phyloP scores from a whole-genome alignment of 805 yeast species.

The Metschnikowia lachancei region DNA sequence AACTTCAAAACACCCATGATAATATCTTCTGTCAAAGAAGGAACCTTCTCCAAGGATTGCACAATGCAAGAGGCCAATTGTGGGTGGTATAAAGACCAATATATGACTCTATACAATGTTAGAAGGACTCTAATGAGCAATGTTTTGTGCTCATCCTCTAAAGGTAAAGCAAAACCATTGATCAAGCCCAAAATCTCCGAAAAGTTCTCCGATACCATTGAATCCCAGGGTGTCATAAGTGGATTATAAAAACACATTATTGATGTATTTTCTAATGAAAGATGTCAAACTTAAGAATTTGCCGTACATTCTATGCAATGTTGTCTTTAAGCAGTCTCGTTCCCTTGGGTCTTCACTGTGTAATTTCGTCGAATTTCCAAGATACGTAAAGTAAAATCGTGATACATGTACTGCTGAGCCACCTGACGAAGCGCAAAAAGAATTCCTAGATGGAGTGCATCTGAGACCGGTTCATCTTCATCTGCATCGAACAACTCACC shows the following conservation, averaged over 20 bases:
- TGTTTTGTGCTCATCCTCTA: slow-evolving; percentile 94
- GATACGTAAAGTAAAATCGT: slow-evolving; percentile 73
- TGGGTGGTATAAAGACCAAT: slow-evolving; percentile 88
- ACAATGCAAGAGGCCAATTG: slow-evolving; percentile 96
- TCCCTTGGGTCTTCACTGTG: slow-evolving; percentile 97
- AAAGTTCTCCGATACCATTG: slow-evolving; percentile 91
- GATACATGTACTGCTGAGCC: slow-evolving; percentile 93
- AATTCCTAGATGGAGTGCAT: slow-evolving; percentile 97
- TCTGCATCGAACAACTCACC: slow-evolving; percentile 97
- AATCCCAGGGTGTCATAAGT: slow-evolving; percentile 93
- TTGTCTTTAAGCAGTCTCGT: slow-evolving; percentile 91
- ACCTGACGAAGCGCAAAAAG: slow-evolving; percentile 80
- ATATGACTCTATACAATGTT: slow-evolving; percentile 89
- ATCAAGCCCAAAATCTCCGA: slow-evolving; percentile 94
- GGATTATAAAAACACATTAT: slow-evolving; percentile 88
- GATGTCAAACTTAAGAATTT: slow-evolving; percentile 87
- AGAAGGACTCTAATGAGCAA: slow-evolving; percentile 81
- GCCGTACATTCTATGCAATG: slow-evolving; percentile 93
- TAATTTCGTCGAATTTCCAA: slow-evolving; percentile 86
- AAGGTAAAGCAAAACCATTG: slow-evolving; percentile 95
- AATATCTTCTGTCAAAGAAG: slow-evolving; percentile 90
- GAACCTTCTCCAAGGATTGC: slow-evolving; percentile 94
- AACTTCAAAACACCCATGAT: slow-evolving; percentile 85
- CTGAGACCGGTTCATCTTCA: slow-evolving; percentile 96
- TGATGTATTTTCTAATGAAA: slow-evolving; percentile 86